Conservation (phyloP, 2,329 filamentous ascomycete genomes). For the Sarocladium kiliense region DNA sequence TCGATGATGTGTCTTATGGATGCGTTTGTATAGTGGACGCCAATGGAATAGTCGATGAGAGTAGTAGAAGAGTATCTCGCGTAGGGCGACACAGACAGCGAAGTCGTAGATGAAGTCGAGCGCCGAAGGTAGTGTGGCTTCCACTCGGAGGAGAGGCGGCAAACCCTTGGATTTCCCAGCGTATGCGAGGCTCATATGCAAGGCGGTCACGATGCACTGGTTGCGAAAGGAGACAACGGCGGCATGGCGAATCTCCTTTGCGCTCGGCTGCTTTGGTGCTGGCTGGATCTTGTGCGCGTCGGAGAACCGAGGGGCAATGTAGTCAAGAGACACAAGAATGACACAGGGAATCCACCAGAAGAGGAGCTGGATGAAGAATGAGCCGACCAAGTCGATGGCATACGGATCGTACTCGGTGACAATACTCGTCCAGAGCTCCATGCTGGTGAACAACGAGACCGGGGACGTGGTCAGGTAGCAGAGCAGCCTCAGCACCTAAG, state of each 20-base stretch:
- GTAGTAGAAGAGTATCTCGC: conserved; percentile 52
- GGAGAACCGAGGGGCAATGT: conserved; percentile 40
- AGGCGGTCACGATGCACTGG: conserved; percentile 33
- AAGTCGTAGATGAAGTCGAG: conserved; percentile 35
- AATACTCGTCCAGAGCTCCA: conserved; percentile 17
- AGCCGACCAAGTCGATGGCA: conserved; percentile 35
- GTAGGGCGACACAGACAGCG: conserved; percentile 31
- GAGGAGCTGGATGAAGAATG: conserved; percentile 32
- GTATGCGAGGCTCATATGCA: conserved; percentile 19
- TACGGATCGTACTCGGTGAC: conserved; percentile 22
- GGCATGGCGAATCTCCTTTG: conserved; percentile 38
- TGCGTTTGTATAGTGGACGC: conserved; percentile 38
- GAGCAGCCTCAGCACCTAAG: too few relatives aligned
- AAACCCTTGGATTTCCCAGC: too few relatives aligned
- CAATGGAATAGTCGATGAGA: conserved; percentile 50
- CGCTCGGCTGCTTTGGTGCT: conserved; percentile 41
- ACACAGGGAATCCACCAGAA: conserved; percentile 41
- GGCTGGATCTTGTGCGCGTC: conserved; percentile 50
- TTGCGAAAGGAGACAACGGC: conserved; percentile 40
- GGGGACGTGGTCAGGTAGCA: too few relatives aligned
- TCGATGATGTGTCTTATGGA: conserved; percentile 53
- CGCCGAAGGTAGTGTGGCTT: conserved; percentile 28
- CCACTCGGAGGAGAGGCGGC: too few relatives aligned
- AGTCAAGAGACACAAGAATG: conserved; percentile 37
- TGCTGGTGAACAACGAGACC: too few relatives aligned